Conservation (phyloP, 2,329 filamentous ascomycete genomes). For the Cryphonectria nitschkei region DNA sequence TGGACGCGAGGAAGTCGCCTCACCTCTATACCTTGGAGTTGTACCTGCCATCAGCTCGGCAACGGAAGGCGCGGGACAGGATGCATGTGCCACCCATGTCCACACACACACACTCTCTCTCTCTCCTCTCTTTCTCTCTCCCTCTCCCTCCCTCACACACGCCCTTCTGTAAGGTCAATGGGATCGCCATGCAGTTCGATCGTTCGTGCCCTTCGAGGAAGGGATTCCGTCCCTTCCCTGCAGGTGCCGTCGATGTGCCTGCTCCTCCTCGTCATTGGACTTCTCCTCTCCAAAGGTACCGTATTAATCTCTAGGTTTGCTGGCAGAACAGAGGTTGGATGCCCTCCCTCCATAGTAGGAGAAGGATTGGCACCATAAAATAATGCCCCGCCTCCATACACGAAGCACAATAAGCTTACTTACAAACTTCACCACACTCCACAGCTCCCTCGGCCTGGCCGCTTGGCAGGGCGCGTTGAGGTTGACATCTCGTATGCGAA, state of each 20-base stretch:
- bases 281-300: neutral
- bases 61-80: constrained; percentile 13
- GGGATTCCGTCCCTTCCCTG: neutral
- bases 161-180: neutral
- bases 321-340: neutral
- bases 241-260: neutral
- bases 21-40: constrained; percentile 10
- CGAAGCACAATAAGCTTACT: constrained; percentile 7
- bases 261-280: neutral
- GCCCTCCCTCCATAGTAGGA: neutral
- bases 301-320: neutral
- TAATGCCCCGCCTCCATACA: neutral
- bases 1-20: constrained; percentile 12
- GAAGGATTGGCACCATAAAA: neutral
- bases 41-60: constrained; percentile 18
- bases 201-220: neutral
- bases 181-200: neutral
- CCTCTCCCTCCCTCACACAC: neutral
- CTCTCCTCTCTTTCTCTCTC: no score
- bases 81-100: neutral
- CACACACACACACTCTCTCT: neutral
- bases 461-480: constrained; percentile 4
- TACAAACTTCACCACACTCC: neutral
- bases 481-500: constrained; percentile 1
- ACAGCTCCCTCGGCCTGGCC: neutral